phyloP scores from a whole-genome alignment of 352 stramenopile species.

The Phytopythium boreale region DNA sequence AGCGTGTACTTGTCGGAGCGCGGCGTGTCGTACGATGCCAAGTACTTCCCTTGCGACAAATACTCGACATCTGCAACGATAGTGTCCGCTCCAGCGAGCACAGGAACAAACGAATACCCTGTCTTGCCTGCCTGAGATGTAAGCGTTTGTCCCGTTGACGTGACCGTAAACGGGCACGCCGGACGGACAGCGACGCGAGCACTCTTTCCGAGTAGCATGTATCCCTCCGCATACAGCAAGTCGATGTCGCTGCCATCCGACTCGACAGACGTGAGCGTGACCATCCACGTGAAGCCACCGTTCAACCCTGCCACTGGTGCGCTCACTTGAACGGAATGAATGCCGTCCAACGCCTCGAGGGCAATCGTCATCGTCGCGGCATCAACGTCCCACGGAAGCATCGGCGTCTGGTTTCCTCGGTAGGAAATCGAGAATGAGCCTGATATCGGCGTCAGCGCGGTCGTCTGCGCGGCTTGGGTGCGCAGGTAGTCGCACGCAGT shows the following conservation, averaged over 20 bases:
- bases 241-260: slow-evolving; percentile 32
- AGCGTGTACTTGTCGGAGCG: slow-evolving; percentile 85
- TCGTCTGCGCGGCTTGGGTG: slow-evolving; percentile 71
- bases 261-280: slow-evolving; percentile 83
- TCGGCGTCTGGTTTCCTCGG: slow-evolving; percentile 53
- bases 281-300: slow-evolving; percentile 71
- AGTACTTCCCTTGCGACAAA: slow-evolving; percentile 71
- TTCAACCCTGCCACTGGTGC: slow-evolving; percentile 26
- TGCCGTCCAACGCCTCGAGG: slow-evolving; percentile 61
- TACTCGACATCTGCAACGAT: slow-evolving; percentile 69
- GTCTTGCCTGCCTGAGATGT: slow-evolving; percentile 43
- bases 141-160: slow-evolving; percentile 29
- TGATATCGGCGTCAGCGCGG: slow-evolving; percentile 45
- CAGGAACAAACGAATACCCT: slow-evolving; percentile 66
- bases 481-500: slow-evolving; percentile 84
- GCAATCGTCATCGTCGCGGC: slow-evolving; percentile 44
- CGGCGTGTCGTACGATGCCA: slow-evolving; percentile 88
- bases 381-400: slow-evolving; percentile 69
- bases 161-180: slow-evolving; percentile 41
- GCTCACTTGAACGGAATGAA: slow-evolving; percentile 73
- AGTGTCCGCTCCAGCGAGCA: slow-evolving; percentile 46
- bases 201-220: slow-evolving; percentile 51
- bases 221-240: slow-evolving; percentile 81
- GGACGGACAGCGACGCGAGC: slow-evolving; percentile 36
- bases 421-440: slow-evolving; percentile 88